Base-by-base conservation (phyloP, 805 yeast genomes). In the Trichomonascus vanleenenianus region DNA sequence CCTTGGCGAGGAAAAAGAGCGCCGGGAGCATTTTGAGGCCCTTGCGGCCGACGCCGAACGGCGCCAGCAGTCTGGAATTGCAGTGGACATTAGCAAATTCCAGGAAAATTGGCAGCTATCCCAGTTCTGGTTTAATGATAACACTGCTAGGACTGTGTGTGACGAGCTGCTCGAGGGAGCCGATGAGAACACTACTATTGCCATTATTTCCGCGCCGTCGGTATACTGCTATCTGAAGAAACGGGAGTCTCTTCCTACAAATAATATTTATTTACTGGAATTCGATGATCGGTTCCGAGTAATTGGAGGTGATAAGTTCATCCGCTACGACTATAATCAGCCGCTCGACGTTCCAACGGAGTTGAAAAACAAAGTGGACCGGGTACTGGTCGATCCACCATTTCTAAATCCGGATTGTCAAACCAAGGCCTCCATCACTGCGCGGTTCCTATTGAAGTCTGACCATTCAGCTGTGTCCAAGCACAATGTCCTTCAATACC, bases 31-130 rank as follows among this genome's bases (percentile, higher is more conserved):
- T 47, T 83, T 85, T 58, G 73, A 72, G 40, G 63, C 71, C 44
- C 59, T 86, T 43, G 71, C 70, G 51, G 59, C 70, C 44, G 65
- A 69, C 44, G 85, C 89, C 8, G 87, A 84, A 53, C 72, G 75
- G 30, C 66, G 66, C 22, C 58, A 58, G 48, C 56, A 51, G 34
- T 53, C 61, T 30, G 52, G 49, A 20, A 41, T 43, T 2, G 39
- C 47, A 16, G 57, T 59, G 41, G 75, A 79, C 16, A 89, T 89
- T 63, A 85, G 81, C 44, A 71, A 78, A 33, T 88, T 88, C 62
- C 72, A 83, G 58, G 96, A 88, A 63, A 95, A 88, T 64, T 88
- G 97, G 97, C 93, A 86, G 58, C 70, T 89, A 33, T 86, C 95
- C 1, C 97, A 88, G 63, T 88, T 88, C 65, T 88, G 97, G 69